Evolutionary conservation across 495 filamentous ascomycete species (phyloP), one percentile per base, ranked within the genome.

Genomic region (Penicillium manginii): DNA sequence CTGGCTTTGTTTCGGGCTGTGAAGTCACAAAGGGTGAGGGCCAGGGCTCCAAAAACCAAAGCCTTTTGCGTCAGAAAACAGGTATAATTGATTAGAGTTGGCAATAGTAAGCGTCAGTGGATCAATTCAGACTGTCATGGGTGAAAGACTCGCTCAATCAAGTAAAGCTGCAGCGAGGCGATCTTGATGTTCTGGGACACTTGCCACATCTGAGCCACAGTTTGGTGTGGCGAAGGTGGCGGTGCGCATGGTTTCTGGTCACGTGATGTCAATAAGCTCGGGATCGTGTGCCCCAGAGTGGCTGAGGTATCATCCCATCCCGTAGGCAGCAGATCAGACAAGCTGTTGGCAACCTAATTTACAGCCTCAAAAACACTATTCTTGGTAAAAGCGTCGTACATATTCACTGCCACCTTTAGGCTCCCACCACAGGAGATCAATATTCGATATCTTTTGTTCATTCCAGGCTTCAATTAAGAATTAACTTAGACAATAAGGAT

Each of bases 351-450:
- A 9, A 47, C 45, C 45, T 47, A 26, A 47, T 22, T 22, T 47
- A 47, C 45, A 47, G 45, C 45, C 45, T 26, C 40, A 43, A 43
- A 43, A 19, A 18, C 8, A 19, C 15, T n/a, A 18, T 19, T 43
- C 17, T 1, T 19, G 12, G 17, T 3, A 19, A 43, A 39, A 9
- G 35, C 35, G 12, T 14, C 35, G 15, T 39, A 37, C 33, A 4
- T 37, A 39, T 23, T 23, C 45, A 47, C 45, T 47, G 45, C 45
- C 45, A 15, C 45, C 22, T 47, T 12, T n/a, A 47, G 45, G 45
- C 21, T 47, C 18, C 45, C 11, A 8, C 7, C 8, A 17, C 6
- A 17, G 40, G 40, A 43, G 40, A 43, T 43, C 40, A 9, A 9
- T n/a, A 19, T 43, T 43, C 40, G 19, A 43, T 19, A 47, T 22